Evolutionary conservation across 306 rosid genomes (phyloP).

Genomic region (Fragaria nilgerrensis): DNA sequence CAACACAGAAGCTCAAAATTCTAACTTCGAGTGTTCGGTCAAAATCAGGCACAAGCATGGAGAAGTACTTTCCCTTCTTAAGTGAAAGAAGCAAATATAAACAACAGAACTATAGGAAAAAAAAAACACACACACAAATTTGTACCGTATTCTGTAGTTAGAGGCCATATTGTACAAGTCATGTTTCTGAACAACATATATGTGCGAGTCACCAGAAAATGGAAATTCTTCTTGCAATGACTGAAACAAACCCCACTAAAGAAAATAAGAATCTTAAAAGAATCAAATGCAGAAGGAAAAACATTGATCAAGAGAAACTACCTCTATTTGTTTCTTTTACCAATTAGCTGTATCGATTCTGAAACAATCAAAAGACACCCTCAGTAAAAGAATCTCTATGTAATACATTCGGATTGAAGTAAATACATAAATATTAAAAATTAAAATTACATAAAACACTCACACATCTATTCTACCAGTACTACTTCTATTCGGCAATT

Average conservation of each 20-base stretch:
- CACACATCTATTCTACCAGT: neutral
- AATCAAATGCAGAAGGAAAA: neutral
- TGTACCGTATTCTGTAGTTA: conserved; percentile 9
- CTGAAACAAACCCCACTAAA: neutral
- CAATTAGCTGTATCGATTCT: neutral
- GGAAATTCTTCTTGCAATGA: neutral
- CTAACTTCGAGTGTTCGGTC: neutral
- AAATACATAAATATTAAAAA: too few species aligned
- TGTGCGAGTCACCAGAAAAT: neutral
- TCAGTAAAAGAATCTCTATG: neutral
- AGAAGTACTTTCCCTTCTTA: neutral
- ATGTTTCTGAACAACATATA: neutral
- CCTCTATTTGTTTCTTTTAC: neutral
- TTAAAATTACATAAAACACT: neutral
- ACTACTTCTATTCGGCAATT: neutral
- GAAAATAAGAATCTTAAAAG: neutral
- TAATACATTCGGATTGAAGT: neutral
- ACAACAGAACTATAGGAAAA: neutral
- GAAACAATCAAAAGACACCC: neutral
- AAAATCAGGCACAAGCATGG: neutral
- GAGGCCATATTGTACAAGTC: conserved; percentile 4
- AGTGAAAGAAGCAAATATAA: neutral
- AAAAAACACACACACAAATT: neutral
- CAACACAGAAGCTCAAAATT: neutral
- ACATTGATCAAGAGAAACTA: neutral